Conservation (phyloP, 2,329 filamentous ascomycete genomes). For the Fusarium hostae region DNA sequence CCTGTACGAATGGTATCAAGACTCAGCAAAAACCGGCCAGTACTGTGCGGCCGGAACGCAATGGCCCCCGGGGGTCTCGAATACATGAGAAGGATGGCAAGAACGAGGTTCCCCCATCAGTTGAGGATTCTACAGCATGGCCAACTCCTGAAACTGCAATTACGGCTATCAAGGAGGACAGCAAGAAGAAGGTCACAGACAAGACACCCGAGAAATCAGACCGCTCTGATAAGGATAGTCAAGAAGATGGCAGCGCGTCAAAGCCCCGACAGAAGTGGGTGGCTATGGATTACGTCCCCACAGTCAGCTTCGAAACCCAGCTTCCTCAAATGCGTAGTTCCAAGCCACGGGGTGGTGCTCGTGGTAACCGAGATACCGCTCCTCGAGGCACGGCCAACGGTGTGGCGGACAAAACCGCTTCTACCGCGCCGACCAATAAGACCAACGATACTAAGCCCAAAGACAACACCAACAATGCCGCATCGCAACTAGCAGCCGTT, state of each 20-base stretch:
- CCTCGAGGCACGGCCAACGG: slow-evolving; percentile 51
- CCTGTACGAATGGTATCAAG: slow-evolving; percentile 53
- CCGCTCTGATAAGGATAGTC: slow-evolving; percentile 71
- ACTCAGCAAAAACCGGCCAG: slow-evolving; percentile 57
- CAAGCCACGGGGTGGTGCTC: slow-evolving; percentile 62
- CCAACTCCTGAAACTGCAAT: slow-evolving; percentile 84
- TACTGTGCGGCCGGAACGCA: slow-evolving; percentile 52
- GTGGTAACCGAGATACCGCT: slow-evolving; percentile 53
- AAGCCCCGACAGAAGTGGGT: slow-evolving; percentile 80
- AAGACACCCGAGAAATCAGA: slow-evolving; percentile 67
- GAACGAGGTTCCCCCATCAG: slow-evolving; percentile 65
- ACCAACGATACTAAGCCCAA: slow-evolving; percentile 49
- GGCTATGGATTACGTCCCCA: slow-evolving; percentile 82
- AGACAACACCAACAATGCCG: slow-evolving; percentile 53
- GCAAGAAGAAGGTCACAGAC: slow-evolving; percentile 77
- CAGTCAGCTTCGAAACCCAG: slow-evolving; percentile 87
- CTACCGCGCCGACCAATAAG: slow-evolving; percentile 47
- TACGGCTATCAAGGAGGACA: slow-evolving; percentile 71
- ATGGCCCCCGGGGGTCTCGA: slow-evolving; percentile 61
- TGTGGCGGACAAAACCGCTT: slow-evolving; percentile 52
- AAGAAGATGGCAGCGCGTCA: slow-evolving; percentile 59
- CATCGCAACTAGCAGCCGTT: slow-evolving; percentile 50
- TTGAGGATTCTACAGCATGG: slow-evolving; percentile 84
- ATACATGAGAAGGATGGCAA: slow-evolving; percentile 55
- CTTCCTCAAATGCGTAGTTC: slow-evolving; percentile 66